Conservation (phyloP, 495 filamentous ascomycete genomes). For the Chaetomium fimeti region DNA sequence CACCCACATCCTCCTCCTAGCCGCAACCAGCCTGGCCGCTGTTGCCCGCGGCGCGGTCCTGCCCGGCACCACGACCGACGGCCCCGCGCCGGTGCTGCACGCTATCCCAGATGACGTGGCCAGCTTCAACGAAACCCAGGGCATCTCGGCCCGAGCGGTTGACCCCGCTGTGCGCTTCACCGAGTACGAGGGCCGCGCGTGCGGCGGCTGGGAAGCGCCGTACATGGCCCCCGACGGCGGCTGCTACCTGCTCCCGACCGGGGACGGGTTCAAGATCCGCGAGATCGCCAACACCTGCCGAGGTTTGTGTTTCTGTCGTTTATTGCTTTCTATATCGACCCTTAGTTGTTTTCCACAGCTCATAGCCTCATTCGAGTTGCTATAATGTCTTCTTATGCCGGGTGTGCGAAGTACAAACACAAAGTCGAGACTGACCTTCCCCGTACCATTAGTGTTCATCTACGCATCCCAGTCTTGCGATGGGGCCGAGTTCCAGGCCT, state of each 20-base stretch:
- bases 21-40: neutral
- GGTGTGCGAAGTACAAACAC: neutral
- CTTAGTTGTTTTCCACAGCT: neutral
- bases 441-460: neutral
- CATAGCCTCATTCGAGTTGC: neutral
- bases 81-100: neutral
- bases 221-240: neutral
- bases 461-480: neutral
- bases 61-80: neutral
- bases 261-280: neutral
- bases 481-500: conserved; percentile 1
- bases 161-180: neutral
- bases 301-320: neutral
- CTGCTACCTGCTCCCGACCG: neutral
- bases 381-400: neutral
- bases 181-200: neutral
- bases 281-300: neutral
- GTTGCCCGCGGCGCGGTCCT: neutral
- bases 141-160: neutral
- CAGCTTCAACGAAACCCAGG: neutral
- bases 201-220: neutral
- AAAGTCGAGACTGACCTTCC: neutral
- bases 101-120: neutral
- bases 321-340: neutral
- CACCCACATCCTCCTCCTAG: neutral